These are phyloP conservation scores for Astrothelium subdiscretum DNA, from an alignment of 495 filamentous ascomycete genomes.

Conservation along the genomic window DNA sequence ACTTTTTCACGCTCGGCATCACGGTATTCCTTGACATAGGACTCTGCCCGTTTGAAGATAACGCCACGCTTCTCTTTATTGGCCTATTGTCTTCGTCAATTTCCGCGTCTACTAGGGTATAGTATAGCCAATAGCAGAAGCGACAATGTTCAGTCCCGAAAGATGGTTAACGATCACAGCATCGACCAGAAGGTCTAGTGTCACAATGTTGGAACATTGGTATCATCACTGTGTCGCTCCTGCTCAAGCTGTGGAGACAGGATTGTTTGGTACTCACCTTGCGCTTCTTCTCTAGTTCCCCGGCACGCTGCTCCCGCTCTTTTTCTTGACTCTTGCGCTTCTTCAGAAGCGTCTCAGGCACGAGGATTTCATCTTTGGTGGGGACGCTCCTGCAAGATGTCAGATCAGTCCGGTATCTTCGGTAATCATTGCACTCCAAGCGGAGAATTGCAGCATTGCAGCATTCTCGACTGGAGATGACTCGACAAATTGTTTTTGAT, in stretches of 20 bases:
- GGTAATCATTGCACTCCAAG: slow-evolving; percentile 44
- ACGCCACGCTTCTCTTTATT: slow-evolving; percentile 93
- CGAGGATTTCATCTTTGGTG: slow-evolving; percentile 82
- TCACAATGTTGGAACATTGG: slow-evolving; percentile 55
- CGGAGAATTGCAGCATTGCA: slow-evolving; percentile 63
- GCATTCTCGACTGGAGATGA: slow-evolving; percentile 70
- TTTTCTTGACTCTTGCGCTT: slow-evolving; percentile 99
- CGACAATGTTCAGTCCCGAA: slow-evolving; percentile 83
- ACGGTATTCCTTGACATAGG: slow-evolving; percentile 98
- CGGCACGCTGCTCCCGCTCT: slow-evolving; percentile 73
- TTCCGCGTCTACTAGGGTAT: slow-evolving; percentile 11
- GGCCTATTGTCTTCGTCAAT: slow-evolving; percentile 44
- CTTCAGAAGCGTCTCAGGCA: slow-evolving; percentile 97
- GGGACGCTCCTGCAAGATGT: slow-evolving; percentile 66
- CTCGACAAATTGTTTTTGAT: slow-evolving; percentile 71
- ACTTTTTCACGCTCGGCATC: slow-evolving; percentile 97
- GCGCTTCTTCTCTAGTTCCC: slow-evolving; percentile 74
- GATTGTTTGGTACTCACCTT: slow-evolving; percentile 51
- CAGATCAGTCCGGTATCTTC: slow-evolving; percentile 60
- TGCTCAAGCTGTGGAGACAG: slow-evolving; percentile 9
- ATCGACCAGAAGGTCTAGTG: slow-evolving; percentile 81
- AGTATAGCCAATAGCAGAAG: slow-evolving; percentile 19
- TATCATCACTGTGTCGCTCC: slow-evolving; percentile 54
- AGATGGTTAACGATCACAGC: slow-evolving; percentile 98
- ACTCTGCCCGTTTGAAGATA: slow-evolving; percentile 99